A percentile compares a stretch with the other conserved stretches of the same genome.
Evolutionary conservation across 768 basidiomycete species (phyloP).

Genomic region (Suillus tomentosus): DNA sequence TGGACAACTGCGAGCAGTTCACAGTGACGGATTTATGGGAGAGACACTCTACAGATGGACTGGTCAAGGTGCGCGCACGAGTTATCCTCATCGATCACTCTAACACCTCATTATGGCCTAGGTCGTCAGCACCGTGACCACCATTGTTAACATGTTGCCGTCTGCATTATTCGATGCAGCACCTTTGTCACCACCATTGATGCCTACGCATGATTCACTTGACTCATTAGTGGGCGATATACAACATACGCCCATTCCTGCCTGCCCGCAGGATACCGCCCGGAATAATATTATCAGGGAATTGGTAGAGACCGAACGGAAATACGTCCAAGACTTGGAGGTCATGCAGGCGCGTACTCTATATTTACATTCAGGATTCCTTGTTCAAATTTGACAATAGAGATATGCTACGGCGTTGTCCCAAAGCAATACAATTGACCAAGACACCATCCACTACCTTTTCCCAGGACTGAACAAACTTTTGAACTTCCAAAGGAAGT

Average conservation of each 20-base stretch:
- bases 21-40: conserved; percentile 91
- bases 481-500: conserved; percentile 94
- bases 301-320: conserved; percentile 92
- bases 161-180: conserved; percentile 64
- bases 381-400: conserved; percentile 42
- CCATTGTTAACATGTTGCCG: conserved; percentile 78
- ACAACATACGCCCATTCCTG: conserved; percentile 40
- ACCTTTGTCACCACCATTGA: conserved; percentile 57
- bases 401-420: conserved; percentile 87
- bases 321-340: conserved; percentile 95
- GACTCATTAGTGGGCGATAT: conserved; percentile 56
- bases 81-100: conserved; percentile 4
- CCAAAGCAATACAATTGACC: conserved; percentile 82
- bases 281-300: conserved; percentile 83
- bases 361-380: conserved; percentile 11
- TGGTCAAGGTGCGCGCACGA: conserved; percentile 78
- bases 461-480: conserved; percentile 95
- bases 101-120: conserved; percentile 31
- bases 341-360: conserved; percentile 79
- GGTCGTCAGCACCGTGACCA: conserved; percentile 89
- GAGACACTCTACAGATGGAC: conserved; percentile 87
- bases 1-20: conserved; percentile 77
- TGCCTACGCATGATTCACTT: conserved; percentile 58
- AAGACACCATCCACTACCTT: conserved; percentile 93
- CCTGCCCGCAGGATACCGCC: conserved; percentile 63